Evolutionary conservation across 2,329 filamentous ascomycete genomes (phyloP).

Genomic region (Scopulariopsis brevicaulis): DNA sequence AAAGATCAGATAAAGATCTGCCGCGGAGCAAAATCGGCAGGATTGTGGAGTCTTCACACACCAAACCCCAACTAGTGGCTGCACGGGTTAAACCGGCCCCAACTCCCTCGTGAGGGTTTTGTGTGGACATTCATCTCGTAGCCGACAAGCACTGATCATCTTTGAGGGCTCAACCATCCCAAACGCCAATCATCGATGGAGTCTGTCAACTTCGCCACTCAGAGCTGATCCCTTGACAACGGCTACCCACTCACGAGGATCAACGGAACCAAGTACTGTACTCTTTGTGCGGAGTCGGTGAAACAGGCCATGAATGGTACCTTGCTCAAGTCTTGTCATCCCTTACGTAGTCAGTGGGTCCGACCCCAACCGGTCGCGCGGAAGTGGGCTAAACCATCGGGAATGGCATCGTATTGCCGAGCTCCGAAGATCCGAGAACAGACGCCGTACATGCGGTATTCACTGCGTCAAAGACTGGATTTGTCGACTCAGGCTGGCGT

Average conservation of each 20-base stretch:
- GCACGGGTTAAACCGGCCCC: no score
- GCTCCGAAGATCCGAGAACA: conserved; percentile 2
- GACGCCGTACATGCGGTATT: background rate
- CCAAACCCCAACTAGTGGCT: background rate
- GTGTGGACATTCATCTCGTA: no score
- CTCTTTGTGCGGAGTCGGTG: background rate
- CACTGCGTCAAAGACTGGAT: no score
- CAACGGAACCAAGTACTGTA: background rate
- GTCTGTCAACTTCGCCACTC: no score
- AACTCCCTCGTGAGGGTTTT: no score
- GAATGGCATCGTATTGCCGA: background rate
- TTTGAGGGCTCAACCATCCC: no score
- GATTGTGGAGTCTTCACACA: background rate
- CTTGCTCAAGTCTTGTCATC: background rate
- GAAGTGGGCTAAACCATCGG: background rate
- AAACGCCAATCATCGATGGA: no score
- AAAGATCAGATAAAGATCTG: background rate
- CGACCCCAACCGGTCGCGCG: background rate
- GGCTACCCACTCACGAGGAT: background rate
- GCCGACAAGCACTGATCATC: no score
- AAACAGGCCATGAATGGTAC: no score
- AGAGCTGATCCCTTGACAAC: no score
- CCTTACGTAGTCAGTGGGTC: background rate
- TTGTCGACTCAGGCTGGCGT: background rate
- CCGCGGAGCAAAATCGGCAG: background rate